These are phyloP conservation scores for Hypericum perforatum DNA, from an alignment of 345 rosid species.

Conservation along the genomic window DNA sequence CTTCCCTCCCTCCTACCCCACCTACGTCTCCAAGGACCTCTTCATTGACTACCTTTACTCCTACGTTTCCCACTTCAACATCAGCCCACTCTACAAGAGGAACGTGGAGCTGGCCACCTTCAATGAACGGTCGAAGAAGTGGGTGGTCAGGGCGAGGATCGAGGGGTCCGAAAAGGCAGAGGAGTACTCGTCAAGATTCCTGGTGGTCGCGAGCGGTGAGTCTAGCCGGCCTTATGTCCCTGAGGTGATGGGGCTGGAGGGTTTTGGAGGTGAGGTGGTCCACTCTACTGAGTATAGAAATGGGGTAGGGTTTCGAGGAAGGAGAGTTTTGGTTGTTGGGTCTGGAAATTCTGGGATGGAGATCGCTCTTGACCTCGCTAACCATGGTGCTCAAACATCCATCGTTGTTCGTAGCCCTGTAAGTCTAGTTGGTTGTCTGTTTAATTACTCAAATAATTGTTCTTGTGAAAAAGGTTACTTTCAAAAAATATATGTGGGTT, in stretches of 20 bases:
- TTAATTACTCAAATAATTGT: too few species aligned
- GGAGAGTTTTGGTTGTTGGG: not conserved
- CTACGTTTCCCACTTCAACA: not conserved
- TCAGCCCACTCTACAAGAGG: not conserved
- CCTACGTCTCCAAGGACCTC: not conserved
- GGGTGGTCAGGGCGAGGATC: not conserved
- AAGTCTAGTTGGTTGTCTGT: too few species aligned
- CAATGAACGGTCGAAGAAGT: not conserved
- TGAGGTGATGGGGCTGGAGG: not conserved
- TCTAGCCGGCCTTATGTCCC: not conserved
- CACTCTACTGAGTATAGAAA: not conserved
- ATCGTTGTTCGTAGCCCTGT: not conserved
- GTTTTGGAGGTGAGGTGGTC: not conserved
- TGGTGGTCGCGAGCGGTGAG: not conserved
- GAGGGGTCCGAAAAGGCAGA: not conserved
- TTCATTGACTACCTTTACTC: not conserved
- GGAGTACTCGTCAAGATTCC: not conserved
- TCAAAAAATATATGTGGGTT: too few species aligned
- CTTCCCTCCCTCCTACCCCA: not conserved
- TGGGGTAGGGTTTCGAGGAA: not conserved
- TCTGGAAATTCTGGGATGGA: constrained; percentile 2
- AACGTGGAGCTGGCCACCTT: not conserved
- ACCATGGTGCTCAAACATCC: not conserved
- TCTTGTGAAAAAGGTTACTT: too few species aligned
- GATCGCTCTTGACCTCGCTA: not conserved